phyloP scores from a whole-genome alignment of 805 yeast genomes.

The Zygoascus biomembranicola region DNA sequence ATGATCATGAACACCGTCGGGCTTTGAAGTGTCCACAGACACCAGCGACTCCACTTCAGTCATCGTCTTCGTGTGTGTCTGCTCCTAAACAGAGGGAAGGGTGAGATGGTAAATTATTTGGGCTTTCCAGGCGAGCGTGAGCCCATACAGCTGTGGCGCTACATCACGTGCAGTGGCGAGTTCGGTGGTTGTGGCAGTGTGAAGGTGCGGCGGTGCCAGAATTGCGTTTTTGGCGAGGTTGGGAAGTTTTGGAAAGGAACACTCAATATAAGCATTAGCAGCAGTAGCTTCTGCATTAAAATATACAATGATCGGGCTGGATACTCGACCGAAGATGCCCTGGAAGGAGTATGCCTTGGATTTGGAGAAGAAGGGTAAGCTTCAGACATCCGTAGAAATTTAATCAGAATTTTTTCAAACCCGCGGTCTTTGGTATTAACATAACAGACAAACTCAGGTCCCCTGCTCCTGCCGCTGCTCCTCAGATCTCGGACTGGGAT shows the following conservation, averaged over 20 bases:
- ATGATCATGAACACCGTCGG: too few species aligned
- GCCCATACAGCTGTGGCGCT: background rate
- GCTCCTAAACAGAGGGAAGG: background rate
- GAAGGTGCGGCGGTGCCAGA: background rate
- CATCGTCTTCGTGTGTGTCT: background rate
- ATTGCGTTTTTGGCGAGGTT: background rate
- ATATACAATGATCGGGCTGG: background rate
- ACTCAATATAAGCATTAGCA: too few species aligned
- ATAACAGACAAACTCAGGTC: background rate
- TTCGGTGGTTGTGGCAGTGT: background rate
- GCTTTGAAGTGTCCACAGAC: background rate
- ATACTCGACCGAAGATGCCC: background rate
- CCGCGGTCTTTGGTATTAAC: background rate
- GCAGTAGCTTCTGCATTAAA: too few species aligned
- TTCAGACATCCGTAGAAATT: background rate
- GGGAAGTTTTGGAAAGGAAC: background rate
- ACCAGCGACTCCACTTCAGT: background rate
- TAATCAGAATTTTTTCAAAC: background rate
- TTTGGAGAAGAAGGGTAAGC: constrained; percentile 2
- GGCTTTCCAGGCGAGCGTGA: background rate
- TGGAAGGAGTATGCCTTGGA: constrained; percentile 14
- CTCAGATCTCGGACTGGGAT: constrained; percentile 17
- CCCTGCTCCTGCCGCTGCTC: constrained; percentile 1
- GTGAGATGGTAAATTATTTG: background rate
- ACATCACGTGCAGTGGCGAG: background rate